Percentiles rank a stretch among this genome's conserved stretches.
These are phyloP conservation scores for Aureobasidium uvarum DNA, from an alignment of 2,329 filamentous ascomycete species.

Conservation along the genomic window DNA sequence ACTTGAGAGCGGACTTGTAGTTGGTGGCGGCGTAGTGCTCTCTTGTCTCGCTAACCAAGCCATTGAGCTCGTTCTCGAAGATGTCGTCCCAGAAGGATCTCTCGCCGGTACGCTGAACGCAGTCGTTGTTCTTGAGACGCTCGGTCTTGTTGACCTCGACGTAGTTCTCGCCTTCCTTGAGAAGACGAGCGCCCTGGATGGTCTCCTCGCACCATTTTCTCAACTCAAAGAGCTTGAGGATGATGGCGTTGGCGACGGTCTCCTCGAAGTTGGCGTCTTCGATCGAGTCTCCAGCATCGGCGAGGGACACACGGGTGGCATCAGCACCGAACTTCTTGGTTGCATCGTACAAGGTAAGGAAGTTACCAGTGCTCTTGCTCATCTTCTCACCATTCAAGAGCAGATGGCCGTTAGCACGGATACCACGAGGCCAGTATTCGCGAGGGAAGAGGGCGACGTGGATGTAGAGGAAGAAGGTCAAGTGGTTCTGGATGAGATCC, in stretches of 20 bases:
- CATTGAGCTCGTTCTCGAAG: slow-evolving; percentile 92
- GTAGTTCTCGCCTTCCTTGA: slow-evolving; percentile 47
- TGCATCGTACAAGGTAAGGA: slow-evolving; percentile 83
- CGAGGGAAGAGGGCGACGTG: slow-evolving; percentile 85
- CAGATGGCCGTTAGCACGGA: slow-evolving; percentile 89
- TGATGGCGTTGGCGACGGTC: slow-evolving; percentile 85
- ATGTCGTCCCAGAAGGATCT: slow-evolving; percentile 79
- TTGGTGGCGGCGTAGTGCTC: slow-evolving; percentile 75
- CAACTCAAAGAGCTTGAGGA: slow-evolving; percentile 77
- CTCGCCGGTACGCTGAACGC: slow-evolving; percentile 70
- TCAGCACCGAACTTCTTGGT: slow-evolving; percentile 93
- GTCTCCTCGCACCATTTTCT: slow-evolving; percentile 93
- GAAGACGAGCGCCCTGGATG: slow-evolving; percentile 58
- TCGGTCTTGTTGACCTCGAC: slow-evolving; percentile 44
- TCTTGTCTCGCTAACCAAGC: slow-evolving; percentile 72
- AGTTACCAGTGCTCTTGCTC: slow-evolving; percentile 97
- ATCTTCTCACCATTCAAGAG: slow-evolving; percentile 98
- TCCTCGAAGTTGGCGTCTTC: slow-evolving; percentile 98
- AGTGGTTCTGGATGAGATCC: slow-evolving; percentile 89
- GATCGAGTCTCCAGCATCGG: slow-evolving; percentile 91
- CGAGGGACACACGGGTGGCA: slow-evolving; percentile 84
- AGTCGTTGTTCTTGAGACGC: slow-evolving; percentile 52
- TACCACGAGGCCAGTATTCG: slow-evolving; percentile 82
- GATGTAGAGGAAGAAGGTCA: slow-evolving; percentile 94
- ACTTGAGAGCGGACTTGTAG: slow-evolving; percentile 84